These are phyloP conservation scores for Talaromyces trachyspermus DNA, from an alignment of 495 filamentous ascomycete species.

Conservation along the genomic window DNA sequence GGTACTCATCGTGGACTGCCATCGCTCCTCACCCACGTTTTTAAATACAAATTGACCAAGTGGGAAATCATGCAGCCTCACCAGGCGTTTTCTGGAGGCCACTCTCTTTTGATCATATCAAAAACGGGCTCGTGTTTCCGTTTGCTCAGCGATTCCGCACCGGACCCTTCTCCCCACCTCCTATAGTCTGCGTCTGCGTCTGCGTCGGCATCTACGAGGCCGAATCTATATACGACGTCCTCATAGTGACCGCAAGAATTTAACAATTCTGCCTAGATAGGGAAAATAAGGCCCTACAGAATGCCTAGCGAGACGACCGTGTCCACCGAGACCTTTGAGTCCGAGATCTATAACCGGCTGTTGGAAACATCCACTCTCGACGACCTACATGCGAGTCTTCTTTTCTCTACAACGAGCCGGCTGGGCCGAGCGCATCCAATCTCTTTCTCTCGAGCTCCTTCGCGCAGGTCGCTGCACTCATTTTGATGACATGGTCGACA, in stretches of 20 bases:
- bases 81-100: neutral
- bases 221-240: too few species aligned
- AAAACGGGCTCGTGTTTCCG: too few species aligned
- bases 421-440: conserved; percentile 38
- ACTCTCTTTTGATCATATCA: neutral
- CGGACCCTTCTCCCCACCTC: neutral
- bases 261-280: too few species aligned
- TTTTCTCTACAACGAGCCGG: conserved; percentile 35
- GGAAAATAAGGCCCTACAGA: too few species aligned
- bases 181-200: neutral
- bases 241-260: too few species aligned
- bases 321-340: conserved; percentile 34
- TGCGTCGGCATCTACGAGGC: too few species aligned
- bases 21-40: neutral
- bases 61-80: neutral
- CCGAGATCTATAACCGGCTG: conserved; percentile 35
- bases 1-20: neutral
- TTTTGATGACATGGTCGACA: conserved; percentile 40
- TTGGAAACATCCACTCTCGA: conserved; percentile 29
- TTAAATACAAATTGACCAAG: neutral
- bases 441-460: conserved; percentile 35
- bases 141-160: conserved; percentile 1
- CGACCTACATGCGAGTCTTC: conserved; percentile 35
- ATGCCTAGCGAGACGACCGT: conserved; percentile 7
- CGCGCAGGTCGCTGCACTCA: conserved; percentile 40